phyloP scores from a whole-genome alignment of 306 rosid genomes.

The Macrotyloma uniflorum region DNA sequence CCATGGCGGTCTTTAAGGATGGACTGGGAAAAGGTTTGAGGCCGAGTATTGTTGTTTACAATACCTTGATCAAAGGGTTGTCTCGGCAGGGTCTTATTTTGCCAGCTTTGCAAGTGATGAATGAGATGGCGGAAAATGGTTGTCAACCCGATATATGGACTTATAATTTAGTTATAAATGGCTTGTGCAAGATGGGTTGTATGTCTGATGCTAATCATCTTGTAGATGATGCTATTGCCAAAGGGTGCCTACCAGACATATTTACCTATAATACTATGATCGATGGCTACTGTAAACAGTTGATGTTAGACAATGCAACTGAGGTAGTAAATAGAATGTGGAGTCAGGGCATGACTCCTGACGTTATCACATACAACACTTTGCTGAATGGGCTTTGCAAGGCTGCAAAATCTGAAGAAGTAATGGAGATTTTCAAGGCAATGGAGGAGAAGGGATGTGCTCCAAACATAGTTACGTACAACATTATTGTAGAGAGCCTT shows the following conservation, averaged over 20 bases:
- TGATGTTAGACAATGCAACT: slow-evolving; percentile 66
- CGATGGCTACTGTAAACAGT: slow-evolving; percentile 83
- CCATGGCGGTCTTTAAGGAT: slow-evolving; percentile 68
- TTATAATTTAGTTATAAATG: slow-evolving; percentile 74
- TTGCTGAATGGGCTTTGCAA: slow-evolving; percentile 90
- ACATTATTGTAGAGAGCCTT: slow-evolving; percentile 76
- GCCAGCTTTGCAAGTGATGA: slow-evolving; percentile 82
- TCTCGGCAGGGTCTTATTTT: slow-evolving; percentile 76
- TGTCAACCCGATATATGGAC: slow-evolving; percentile 79
- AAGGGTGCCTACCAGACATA: slow-evolving; percentile 82
- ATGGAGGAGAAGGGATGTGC: slow-evolving; percentile 73
- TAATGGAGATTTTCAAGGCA: slow-evolving; percentile 65
- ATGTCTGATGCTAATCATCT: slow-evolving; percentile 72
- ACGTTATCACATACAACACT: slow-evolving; percentile 84
- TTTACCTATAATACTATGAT: slow-evolving; percentile 83
- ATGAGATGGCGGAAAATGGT: slow-evolving; percentile 75
- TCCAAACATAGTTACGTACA: slow-evolving; percentile 72
- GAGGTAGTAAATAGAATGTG: slow-evolving; percentile 71
- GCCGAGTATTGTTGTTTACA: slow-evolving; percentile 72
- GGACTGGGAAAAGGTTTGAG: slow-evolving; percentile 66
- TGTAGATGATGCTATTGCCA: slow-evolving; percentile 67
- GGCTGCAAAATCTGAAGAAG: slow-evolving; percentile 66
- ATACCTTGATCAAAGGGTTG: slow-evolving; percentile 79
- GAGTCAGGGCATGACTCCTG: slow-evolving; percentile 82
- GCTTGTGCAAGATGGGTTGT: slow-evolving; percentile 93